Evolutionary conservation across 1,284 basidiomycete species (phyloP).

Genomic region (Apiotrichum domesticum): DNA sequence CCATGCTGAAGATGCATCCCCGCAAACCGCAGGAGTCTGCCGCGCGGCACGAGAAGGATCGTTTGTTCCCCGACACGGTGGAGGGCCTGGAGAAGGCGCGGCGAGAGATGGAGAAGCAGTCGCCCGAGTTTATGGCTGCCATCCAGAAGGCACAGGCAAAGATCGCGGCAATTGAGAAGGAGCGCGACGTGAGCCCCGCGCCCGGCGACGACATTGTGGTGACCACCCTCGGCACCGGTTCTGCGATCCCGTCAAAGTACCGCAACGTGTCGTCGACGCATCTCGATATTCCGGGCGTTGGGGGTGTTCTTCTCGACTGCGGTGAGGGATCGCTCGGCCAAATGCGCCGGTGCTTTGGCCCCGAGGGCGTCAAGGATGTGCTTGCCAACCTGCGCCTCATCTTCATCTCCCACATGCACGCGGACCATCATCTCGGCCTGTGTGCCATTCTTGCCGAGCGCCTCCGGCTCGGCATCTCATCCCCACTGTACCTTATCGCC

Average conservation of each 20-base stretch:
- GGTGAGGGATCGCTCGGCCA: slow-evolving; percentile 93
- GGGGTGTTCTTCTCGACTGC: slow-evolving; percentile 74
- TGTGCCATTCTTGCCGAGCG: slow-evolving; percentile 68
- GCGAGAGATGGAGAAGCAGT: slow-evolving; percentile 13
- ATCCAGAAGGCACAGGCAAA: slow-evolving; percentile 20
- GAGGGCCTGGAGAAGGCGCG: slow-evolving; percentile 21
- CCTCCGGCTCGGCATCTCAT: slow-evolving; percentile 42
- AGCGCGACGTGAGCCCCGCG: slow-evolving; percentile 6
- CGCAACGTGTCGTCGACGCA: slow-evolving; percentile 78
- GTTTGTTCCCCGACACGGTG: slow-evolving; percentile 20
- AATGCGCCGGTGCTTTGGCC: slow-evolving; percentile 69
- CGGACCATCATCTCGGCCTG: slow-evolving; percentile 85
- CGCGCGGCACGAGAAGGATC: slow-evolving; percentile 23
- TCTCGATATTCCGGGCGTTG: slow-evolving; percentile 60
- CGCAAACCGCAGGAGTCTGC: slow-evolving; percentile 17
- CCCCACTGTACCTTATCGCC: slow-evolving; percentile 61
- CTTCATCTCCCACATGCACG: slow-evolving; percentile 86
- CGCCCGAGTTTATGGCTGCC: slow-evolving; percentile 12
- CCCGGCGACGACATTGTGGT: slow-evolving; percentile 64
- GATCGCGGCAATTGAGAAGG: slow-evolving; percentile 13
- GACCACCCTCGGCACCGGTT: slow-evolving; percentile 80
- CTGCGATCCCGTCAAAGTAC: slow-evolving; percentile 74
- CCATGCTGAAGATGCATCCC: slow-evolving; percentile 29
- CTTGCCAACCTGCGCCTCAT: slow-evolving; percentile 70
- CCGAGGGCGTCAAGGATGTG: slow-evolving; percentile 49